phyloP scores from a whole-genome alignment of 257 asterid species.

The Avicennia marina region DNA sequence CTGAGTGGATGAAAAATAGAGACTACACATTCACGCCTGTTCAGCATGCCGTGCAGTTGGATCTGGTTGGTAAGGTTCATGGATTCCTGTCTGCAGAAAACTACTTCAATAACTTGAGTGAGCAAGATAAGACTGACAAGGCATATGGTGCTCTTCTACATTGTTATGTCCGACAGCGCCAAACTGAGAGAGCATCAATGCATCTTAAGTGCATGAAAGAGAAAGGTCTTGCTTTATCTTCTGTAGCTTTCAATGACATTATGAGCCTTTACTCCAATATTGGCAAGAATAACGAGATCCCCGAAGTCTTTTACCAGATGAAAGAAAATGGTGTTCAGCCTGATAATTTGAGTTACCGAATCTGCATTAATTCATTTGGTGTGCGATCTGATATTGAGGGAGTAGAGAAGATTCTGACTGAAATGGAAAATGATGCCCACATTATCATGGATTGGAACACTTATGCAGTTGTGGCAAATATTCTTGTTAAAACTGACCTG shows the following conservation, averaged over 20 bases:
- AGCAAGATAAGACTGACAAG: slow-evolving; percentile 55
- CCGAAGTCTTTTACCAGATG: slow-evolving; percentile 47
- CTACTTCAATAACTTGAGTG: slow-evolving; percentile 56
- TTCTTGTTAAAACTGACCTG: slow-evolving; percentile 53
- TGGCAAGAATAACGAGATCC: slow-evolving; percentile 48
- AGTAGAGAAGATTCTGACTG: slow-evolving; percentile 51
- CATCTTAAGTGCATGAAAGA: slow-evolving; percentile 61
- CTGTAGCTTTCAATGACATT: slow-evolving; percentile 56
- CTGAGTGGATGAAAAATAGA: slow-evolving; percentile 54
- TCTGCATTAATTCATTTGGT: slow-evolving; percentile 75
- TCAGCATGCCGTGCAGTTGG: slow-evolving; percentile 82
- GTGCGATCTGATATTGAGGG: slow-evolving; percentile 60
- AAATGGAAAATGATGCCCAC: slow-evolving; percentile 57
- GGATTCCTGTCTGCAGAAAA: slow-evolving; percentile 61
- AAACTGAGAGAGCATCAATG: slow-evolving; percentile 41
- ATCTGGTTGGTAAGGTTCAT: slow-evolving; percentile 71
- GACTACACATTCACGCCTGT: slow-evolving; percentile 51
- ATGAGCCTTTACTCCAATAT: slow-evolving; percentile 58
- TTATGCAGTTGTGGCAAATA: slow-evolving; percentile 60
- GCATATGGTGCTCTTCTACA: slow-evolving; percentile 84
- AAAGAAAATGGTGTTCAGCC: slow-evolving; percentile 47
- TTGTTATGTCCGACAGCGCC: slow-evolving; percentile 62
- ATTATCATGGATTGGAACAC: slow-evolving; percentile 73
- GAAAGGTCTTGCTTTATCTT: slow-evolving; percentile 46
- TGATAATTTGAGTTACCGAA: slow-evolving; percentile 68